Percentiles rank a stretch among this genome's conserved stretches.
phyloP scores from a whole-genome alignment of 2,329 filamentous ascomycete species.

The Biscogniauxia sp. region DNA sequence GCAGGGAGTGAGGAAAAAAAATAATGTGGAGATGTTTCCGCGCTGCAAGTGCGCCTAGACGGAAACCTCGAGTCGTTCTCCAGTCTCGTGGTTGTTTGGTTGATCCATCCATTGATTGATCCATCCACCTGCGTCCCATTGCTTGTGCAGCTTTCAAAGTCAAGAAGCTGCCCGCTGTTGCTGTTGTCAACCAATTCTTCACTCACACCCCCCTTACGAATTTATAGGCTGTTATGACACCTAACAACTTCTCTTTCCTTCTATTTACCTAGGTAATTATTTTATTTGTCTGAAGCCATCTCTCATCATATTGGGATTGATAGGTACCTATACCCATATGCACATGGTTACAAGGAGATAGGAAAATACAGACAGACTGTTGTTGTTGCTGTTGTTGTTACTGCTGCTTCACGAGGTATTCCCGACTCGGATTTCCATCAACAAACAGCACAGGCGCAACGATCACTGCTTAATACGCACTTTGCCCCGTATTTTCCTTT shows the following conservation, averaged over 20 bases:
- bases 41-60: neutral
- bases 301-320: too few relatives aligned
- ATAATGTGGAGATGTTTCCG: neutral
- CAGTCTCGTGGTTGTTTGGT: neutral
- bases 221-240: too few relatives aligned
- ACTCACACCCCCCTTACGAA: too few relatives aligned
- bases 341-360: neutral
- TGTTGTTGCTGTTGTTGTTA: neutral
- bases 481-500: neutral
- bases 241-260: too few relatives aligned
- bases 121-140: too few relatives aligned
- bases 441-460: neutral
- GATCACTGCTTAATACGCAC: neutral
- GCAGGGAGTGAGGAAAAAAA: neutral
- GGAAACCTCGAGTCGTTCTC: neutral
- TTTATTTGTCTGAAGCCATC: too few relatives aligned
- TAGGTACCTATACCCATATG: too few relatives aligned
- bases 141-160: neutral
- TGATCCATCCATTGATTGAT: neutral
- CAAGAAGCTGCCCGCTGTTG: neutral
- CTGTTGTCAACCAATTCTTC: neutral
- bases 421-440: neutral
- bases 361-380: neutral
- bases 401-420: neutral
- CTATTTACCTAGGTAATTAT: too few relatives aligned